Evolutionary conservation across 768 basidiomycete species (phyloP).

Genomic region (Auriscalpium microsporum): DNA sequence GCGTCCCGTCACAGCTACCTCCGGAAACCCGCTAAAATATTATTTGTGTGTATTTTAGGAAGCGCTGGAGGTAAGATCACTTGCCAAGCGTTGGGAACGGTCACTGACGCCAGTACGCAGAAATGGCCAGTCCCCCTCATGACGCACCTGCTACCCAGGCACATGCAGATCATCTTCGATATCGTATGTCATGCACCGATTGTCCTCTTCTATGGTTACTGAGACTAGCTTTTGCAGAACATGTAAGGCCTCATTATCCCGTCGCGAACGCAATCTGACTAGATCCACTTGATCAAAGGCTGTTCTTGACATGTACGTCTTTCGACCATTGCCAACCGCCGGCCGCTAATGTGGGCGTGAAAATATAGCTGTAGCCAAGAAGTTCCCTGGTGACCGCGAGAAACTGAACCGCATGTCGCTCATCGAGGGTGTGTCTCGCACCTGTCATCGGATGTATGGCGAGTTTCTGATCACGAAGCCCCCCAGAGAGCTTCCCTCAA

Average conservation of each 20-base stretch:
- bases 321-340: not conserved
- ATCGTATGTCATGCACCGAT: conserved; percentile 36
- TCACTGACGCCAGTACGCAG: conserved; percentile 19
- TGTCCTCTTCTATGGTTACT: not conserved
- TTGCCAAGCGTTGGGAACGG: not conserved
- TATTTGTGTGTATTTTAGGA: conserved; percentile 47
- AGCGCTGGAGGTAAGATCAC: conserved; percentile 46
- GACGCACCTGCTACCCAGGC: conserved; percentile 78
- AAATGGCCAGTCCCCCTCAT: conserved; percentile 91
- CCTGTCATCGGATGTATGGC: not conserved
- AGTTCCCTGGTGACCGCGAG: conserved; percentile 83
- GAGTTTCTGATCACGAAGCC: not conserved
- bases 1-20: conserved; percentile 20
- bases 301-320: conserved; percentile 61
- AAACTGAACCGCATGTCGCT: conserved; percentile 80
- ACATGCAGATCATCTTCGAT: conserved; percentile 89
- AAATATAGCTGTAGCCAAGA: conserved; percentile 68
- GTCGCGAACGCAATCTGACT: not conserved
- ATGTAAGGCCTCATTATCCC: conserved; percentile 28
- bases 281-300: conserved; percentile 24
- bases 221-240: conserved; percentile 28
- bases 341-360: not conserved
- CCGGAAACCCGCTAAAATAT: too few species aligned
- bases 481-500: conserved; percentile 73
- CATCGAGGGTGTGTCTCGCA: conserved; percentile 59